A percentile compares a stretch with the other conserved stretches of the same genome.
Evolutionary conservation across 495 filamentous ascomycete genomes (phyloP).

Genomic region (Platismatia glauca): DNA sequence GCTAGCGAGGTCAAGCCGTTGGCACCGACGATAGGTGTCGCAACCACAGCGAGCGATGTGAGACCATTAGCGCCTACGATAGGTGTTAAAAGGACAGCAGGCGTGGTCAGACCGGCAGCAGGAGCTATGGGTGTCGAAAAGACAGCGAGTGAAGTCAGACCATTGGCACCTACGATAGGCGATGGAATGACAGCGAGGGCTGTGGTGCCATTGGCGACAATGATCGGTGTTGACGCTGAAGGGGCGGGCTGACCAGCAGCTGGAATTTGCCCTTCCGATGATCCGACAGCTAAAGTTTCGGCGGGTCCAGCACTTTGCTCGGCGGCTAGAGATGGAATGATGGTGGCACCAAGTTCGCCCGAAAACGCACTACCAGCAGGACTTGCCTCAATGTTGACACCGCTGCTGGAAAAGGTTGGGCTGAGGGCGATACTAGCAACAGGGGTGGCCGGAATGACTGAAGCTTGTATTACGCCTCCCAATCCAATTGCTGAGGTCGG

Average conservation of each 20-base stretch:
- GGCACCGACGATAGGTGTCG: conserved; percentile 12
- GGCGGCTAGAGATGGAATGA: background rate
- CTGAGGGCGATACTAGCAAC: background rate
- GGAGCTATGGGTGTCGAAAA: conserved; percentile 14
- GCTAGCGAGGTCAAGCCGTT: conserved; percentile 16
- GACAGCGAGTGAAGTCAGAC: conserved; percentile 14
- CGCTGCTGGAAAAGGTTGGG: background rate
- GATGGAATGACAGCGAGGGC: conserved; percentile 7
- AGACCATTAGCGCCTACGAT: conserved; percentile 12
- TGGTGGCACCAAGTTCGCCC: background rate
- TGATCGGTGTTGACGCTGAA: background rate
- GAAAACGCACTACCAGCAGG: background rate
- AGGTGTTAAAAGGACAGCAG: conserved; percentile 13
- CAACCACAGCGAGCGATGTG: conserved; percentile 15
- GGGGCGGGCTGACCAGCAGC: background rate
- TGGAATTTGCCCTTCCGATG: background rate
- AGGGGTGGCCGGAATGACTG: background rate
- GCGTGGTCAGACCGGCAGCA: conserved; percentile 4
- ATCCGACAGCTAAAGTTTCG: background rate
- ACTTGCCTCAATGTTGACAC: background rate
- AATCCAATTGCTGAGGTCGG: background rate
- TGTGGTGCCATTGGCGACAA: conserved; percentile 1
- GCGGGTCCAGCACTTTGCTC: background rate
- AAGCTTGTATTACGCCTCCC: background rate
- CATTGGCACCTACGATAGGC: conserved; percentile 10